Percentiles rank a stretch among this genome's conserved stretches.
phyloP scores from a whole-genome alignment of 1,284 basidiomycete genomes.

The Ganoderma lingzhi region DNA sequence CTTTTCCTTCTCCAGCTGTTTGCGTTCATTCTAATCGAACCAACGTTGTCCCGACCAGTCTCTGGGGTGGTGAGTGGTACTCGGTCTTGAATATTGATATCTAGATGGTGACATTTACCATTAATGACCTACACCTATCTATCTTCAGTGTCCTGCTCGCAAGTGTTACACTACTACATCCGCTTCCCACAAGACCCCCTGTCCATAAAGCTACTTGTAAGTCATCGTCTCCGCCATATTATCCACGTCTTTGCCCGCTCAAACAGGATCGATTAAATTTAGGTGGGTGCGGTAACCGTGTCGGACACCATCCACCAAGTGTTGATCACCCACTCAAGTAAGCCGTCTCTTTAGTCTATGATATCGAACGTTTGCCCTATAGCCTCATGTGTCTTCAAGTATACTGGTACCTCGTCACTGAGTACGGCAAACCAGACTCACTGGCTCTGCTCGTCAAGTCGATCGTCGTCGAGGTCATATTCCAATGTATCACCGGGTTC shows the following conservation, averaged over 20 bases:
- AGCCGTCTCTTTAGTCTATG: conserved; percentile 21
- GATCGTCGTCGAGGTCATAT: conserved; percentile 60
- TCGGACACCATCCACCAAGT: conserved; percentile 59
- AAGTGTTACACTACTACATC: conserved; percentile 63
- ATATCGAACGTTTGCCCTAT: not conserved
- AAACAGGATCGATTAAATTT: not conserved
- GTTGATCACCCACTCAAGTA: conserved; percentile 62
- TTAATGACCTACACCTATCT: not conserved
- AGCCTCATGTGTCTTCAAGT: conserved; percentile 43
- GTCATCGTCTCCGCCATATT: conserved; percentile 15
- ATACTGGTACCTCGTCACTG: conserved; percentile 61
- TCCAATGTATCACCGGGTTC: conserved; percentile 61
- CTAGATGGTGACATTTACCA: no score
- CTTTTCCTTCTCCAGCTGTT: not conserved
- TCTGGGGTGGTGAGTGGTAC: conserved; percentile 56
- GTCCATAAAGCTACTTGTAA: conserved; percentile 58
- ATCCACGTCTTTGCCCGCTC: not conserved
- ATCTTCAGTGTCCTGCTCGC: conserved; percentile 58
- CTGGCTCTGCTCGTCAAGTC: conserved; percentile 51
- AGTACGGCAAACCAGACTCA: conserved; percentile 49
- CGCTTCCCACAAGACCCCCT: conserved; percentile 59
- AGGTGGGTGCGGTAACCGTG: conserved; percentile 50
- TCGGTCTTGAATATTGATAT: not conserved
- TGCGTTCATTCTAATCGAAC: not conserved
- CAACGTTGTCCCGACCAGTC: conserved; percentile 24